phyloP scores from a whole-genome alignment of 768 basidiomycete species.

The Suillus bovinus region DNA sequence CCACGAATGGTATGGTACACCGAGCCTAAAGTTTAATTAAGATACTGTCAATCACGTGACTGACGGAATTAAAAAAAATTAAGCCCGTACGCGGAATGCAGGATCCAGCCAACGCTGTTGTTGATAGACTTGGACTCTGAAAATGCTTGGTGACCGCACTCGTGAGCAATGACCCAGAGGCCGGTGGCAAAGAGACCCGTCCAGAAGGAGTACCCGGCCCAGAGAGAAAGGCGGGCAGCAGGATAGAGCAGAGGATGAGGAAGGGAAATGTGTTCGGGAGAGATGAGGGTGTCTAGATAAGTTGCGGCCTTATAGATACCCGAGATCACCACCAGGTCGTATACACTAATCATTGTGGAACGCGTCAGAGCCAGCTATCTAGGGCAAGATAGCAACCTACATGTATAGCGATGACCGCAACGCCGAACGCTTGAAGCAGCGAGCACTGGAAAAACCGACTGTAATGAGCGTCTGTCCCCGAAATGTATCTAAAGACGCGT shows the following conservation, averaged over 20 bases:
- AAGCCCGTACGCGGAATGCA: slow-evolving; percentile 78
- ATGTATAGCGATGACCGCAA: slow-evolving; percentile 76
- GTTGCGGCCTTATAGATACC: slow-evolving; percentile 66
- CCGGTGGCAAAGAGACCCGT: slow-evolving; percentile 88
- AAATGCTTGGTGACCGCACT: slow-evolving; percentile 96
- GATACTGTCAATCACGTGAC: slow-evolving; percentile 27
- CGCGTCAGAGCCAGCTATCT: slow-evolving; percentile 13
- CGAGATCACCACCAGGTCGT: slow-evolving; percentile 74
- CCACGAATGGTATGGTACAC: slow-evolving; percentile 98
- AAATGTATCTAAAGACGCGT: slow-evolving; percentile 6
- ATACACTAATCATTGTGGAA: slow-evolving; percentile 46
- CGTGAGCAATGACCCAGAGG: slow-evolving; percentile 92
- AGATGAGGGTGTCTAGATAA: slow-evolving; percentile 63
- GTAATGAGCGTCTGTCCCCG: slow-evolving; percentile 6
- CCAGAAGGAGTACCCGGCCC: slow-evolving; percentile 81
- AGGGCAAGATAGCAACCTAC: slow-evolving; percentile 40
- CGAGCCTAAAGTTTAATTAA: slow-evolving; percentile 53
- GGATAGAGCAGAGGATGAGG: slow-evolving; percentile 64
- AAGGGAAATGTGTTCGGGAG: slow-evolving; percentile 52
- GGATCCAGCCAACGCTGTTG: slow-evolving; percentile 88
- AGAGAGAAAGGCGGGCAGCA: slow-evolving; percentile 62
- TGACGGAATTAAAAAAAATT: slow-evolving; percentile 6
- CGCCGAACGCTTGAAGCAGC: slow-evolving; percentile 91
- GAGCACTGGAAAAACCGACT: slow-evolving; percentile 46
- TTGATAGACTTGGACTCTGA: slow-evolving; percentile 91